Evolutionary conservation across 2,329 filamentous ascomycete genomes (phyloP).

Genomic region (Huntiella abstrusa): DNA sequence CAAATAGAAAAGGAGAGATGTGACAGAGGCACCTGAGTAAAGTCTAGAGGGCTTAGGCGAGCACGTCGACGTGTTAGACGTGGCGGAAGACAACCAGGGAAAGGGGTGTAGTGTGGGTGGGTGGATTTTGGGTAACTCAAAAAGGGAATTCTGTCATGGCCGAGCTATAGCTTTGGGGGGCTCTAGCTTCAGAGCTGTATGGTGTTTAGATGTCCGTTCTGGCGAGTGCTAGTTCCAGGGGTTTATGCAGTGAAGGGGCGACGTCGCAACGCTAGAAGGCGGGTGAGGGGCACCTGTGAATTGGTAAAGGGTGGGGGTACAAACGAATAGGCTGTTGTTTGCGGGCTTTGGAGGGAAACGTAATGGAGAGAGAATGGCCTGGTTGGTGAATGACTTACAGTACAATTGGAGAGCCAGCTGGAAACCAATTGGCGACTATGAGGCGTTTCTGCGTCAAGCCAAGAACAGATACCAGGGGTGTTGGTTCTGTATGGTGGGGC

Average conservation of each 20-base stretch:
- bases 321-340: too few relatives aligned
- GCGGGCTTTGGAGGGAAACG: too few relatives aligned
- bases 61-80: conserved; percentile 2
- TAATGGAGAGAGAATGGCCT: too few relatives aligned
- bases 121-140: neutral
- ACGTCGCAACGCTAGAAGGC: too few relatives aligned
- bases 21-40: conserved; percentile 1
- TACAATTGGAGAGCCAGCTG: too few relatives aligned
- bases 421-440: too few relatives aligned
- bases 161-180: neutral
- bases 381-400: too few relatives aligned
- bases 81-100: conserved; percentile 1
- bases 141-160: conserved; percentile 1
- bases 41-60: neutral
- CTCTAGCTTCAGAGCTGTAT: conserved; percentile 1
- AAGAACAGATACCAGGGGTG: too few relatives aligned
- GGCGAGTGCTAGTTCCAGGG: neutral
- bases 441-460: too few relatives aligned
- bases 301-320: too few relatives aligned
- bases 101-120: neutral
- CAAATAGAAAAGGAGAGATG: conserved; percentile 4
- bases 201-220: neutral
- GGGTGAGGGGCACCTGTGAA: too few relatives aligned
- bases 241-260: neutral
- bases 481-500: too few relatives aligned